These are phyloP conservation scores for Yamadazyma laniorum DNA, from an alignment of 805 yeast species.

Conservation along the genomic window DNA sequence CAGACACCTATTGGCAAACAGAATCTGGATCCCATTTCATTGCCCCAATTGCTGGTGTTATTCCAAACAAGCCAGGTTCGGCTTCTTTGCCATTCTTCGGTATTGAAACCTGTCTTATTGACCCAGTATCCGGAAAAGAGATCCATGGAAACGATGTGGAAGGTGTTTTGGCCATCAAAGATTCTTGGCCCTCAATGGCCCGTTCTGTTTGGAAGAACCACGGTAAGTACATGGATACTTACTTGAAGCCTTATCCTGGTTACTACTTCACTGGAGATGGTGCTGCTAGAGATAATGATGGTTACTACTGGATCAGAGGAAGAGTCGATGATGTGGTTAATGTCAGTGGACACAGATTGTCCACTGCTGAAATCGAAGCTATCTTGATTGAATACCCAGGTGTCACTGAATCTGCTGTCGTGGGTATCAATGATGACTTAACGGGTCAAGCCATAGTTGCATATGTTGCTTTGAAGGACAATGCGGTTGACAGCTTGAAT, in stretches of 20 bases:
- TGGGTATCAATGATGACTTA: conserved; percentile 77
- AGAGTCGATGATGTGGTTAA: conserved; percentile 88
- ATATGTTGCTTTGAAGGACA: conserved; percentile 69
- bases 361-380: conserved; percentile 88
- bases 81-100: conserved; percentile 87
- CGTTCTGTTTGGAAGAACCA: conserved; percentile 80
- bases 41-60: conserved; percentile 70
- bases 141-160: conserved; percentile 67
- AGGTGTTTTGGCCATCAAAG: conserved; percentile 73
- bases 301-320: conserved; percentile 82
- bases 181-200: conserved; percentile 84
- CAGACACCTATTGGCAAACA: conserved; percentile 90
- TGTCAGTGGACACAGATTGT: conserved; percentile 81
- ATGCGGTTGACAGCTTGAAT: conserved; percentile 42
- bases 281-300: conserved; percentile 82
- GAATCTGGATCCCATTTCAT: conserved; percentile 82
- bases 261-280: conserved; percentile 88
- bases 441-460: conserved; percentile 89
- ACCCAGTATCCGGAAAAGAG: conserved; percentile 73
- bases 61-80: conserved; percentile 83
- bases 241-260: conserved; percentile 77
- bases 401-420: conserved; percentile 80
- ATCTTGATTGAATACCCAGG: conserved; percentile 69
- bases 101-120: conserved; percentile 68
- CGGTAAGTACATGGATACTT: conserved; percentile 74